phyloP scores from a whole-genome alignment of 768 basidiomycete genomes.

The Lanmaoa pseudosensibilis region DNA sequence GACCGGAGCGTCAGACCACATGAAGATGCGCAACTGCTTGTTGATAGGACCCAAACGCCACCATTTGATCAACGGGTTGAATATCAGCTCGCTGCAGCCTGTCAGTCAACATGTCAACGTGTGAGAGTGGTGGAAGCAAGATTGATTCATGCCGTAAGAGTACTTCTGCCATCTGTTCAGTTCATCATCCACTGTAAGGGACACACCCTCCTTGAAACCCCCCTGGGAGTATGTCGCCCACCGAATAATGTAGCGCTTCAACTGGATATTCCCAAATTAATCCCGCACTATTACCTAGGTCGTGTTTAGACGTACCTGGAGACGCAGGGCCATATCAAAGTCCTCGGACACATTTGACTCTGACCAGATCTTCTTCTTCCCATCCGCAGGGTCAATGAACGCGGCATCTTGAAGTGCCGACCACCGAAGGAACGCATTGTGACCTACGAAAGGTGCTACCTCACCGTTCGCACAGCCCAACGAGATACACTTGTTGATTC shows the following conservation, averaged over 20 bases:
- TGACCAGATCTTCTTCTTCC: slow-evolving; percentile 74
- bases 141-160: slow-evolving; percentile 56
- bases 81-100: slow-evolving; percentile 59
- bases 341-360: slow-evolving; percentile 69
- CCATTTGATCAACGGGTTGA: slow-evolving; percentile 82
- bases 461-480: slow-evolving; percentile 80
- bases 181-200: slow-evolving; percentile 87
- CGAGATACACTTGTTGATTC: slow-evolving; percentile 83
- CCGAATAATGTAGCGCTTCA: slow-evolving; percentile 33
- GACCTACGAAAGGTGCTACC: slow-evolving; percentile 76
- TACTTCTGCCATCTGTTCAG: slow-evolving; percentile 95
- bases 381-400: slow-evolving; percentile 52
- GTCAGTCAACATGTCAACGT: slow-evolving; percentile 29
- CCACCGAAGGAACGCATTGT: slow-evolving; percentile 91
- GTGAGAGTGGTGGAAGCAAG: slow-evolving; percentile 31
- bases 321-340: slow-evolving; percentile 62
- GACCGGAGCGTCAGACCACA: slow-evolving; percentile 76
- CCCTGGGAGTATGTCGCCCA: slow-evolving; percentile 88
- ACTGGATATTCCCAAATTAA: slow-evolving; percentile 2
- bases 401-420: slow-evolving; percentile 84
- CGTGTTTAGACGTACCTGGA: slow-evolving; percentile 40
- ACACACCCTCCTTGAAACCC: slow-evolving; percentile 94
- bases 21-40: slow-evolving; percentile 70
- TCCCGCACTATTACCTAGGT: not conserved
- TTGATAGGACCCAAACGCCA: slow-evolving; percentile 80